Evolutionary conservation across 164 flowering plant genomes (phyloP).

Genomic region (Protea cynaroides): DNA sequence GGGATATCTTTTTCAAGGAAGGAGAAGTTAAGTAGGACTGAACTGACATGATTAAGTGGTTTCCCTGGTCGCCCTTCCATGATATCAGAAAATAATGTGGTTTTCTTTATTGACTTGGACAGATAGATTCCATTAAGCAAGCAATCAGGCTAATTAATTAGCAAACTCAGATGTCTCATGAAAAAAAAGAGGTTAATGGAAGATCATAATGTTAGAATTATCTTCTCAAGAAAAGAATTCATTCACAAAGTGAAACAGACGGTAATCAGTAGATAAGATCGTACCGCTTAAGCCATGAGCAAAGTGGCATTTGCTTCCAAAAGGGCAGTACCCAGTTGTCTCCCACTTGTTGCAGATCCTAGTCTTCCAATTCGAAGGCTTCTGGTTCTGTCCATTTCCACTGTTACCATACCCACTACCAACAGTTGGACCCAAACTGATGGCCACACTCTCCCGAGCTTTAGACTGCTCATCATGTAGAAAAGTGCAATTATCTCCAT

Average conservation of each 20-base stretch:
- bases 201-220: background rate
- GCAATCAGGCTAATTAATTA: background rate
- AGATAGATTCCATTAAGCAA: too few relatives aligned
- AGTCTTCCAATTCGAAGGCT: slow-evolving; percentile 99
- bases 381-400: slow-evolving; percentile 37
- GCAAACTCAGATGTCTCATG: background rate
- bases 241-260: too few relatives aligned
- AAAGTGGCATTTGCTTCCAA: slow-evolving; percentile 96
- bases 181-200: too few relatives aligned
- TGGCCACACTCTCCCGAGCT: slow-evolving; percentile 92
- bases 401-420: slow-evolving; percentile 52
- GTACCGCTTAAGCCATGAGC: slow-evolving; percentile 95
- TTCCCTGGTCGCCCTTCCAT: too few relatives aligned
- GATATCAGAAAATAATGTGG: too few relatives aligned
- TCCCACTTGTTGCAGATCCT: slow-evolving; percentile 99
- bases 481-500: slow-evolving; percentile 88
- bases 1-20: too few relatives aligned
- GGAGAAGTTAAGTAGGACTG: too few relatives aligned
- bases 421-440: slow-evolving; percentile 73
- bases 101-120: too few relatives aligned
- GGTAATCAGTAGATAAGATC: slow-evolving; percentile 1
- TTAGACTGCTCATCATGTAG: slow-evolving; percentile 93
- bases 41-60: too few relatives aligned
- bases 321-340: slow-evolving; percentile 92
- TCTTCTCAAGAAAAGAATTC: too few relatives aligned